phyloP scores from a whole-genome alignment of 2,329 filamentous ascomycete genomes.

The Fusarium continuum region DNA sequence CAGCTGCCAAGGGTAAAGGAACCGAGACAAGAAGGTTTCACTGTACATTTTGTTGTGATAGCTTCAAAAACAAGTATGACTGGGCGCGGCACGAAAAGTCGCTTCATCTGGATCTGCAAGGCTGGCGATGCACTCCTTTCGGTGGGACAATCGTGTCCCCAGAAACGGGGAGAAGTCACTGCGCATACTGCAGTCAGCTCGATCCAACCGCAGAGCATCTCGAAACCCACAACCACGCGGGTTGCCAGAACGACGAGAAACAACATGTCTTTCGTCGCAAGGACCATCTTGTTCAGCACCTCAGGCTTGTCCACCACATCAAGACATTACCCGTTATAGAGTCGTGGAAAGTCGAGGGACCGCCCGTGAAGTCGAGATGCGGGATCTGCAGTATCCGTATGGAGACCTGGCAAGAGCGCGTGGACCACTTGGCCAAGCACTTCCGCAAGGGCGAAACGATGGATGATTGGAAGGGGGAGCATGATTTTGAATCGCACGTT shows the following conservation, averaged over 20 bases:
- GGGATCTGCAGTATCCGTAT: slow-evolving; percentile 43
- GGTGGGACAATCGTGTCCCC: slow-evolving; percentile 31
- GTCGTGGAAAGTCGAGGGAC: slow-evolving; percentile 41
- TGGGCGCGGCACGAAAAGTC: slow-evolving; percentile 39
- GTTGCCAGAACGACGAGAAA: slow-evolving; percentile 10
- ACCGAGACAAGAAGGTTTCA: slow-evolving; percentile 19
- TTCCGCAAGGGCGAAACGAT: slow-evolving; percentile 43
- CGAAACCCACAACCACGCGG: slow-evolving; percentile 35
- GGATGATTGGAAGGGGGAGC: slow-evolving; percentile 44
- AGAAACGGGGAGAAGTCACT: slow-evolving; percentile 35
- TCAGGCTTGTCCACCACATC: slow-evolving; percentile 43
- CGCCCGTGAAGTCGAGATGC: slow-evolving; percentile 41
- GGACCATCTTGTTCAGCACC: slow-evolving; percentile 47
- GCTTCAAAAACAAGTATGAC: slow-evolving; percentile 41
- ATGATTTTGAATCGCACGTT: slow-evolving; percentile 39
- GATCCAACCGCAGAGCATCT: slow-evolving; percentile 38
- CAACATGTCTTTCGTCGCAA: slow-evolving; percentile 42
- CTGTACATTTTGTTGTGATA: slow-evolving; percentile 40
- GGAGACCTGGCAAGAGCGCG: slow-evolving; percentile 41
- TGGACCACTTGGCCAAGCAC: slow-evolving; percentile 44
- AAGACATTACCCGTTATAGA: slow-evolving; percentile 54
- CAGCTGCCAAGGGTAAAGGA: not conserved
- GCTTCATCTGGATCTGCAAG: slow-evolving; percentile 33
- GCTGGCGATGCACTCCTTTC: slow-evolving; percentile 36
- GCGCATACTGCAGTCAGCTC: slow-evolving; percentile 39